Conservation (phyloP, 2,329 filamentous ascomycete species). For the Diaporthe ilicicola region DNA sequence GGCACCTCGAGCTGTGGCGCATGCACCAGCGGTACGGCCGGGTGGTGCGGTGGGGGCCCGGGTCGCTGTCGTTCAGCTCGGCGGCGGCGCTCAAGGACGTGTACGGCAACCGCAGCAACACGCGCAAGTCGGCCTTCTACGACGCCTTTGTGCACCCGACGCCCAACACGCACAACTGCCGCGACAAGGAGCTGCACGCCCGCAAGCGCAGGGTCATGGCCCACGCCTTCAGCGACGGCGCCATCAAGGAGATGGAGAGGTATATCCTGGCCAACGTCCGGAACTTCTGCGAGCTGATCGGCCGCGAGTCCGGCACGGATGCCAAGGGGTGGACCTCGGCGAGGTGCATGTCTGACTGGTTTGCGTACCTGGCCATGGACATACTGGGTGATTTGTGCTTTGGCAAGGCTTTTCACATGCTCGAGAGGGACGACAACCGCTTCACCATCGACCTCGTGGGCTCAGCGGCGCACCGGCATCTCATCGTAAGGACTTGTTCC, state of each 20-base stretch:
- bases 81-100: slow-evolving; percentile 72
- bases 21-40: slow-evolving; percentile 76
- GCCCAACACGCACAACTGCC: slow-evolving; percentile 77
- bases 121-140: slow-evolving; percentile 77
- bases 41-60: slow-evolving; percentile 80
- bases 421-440: slow-evolving; percentile 66
- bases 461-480: slow-evolving; percentile 72
- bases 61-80: slow-evolving; percentile 80
- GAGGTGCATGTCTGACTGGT: slow-evolving; percentile 71
- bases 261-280: slow-evolving; percentile 72
- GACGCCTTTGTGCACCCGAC: slow-evolving; percentile 76
- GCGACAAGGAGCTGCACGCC: slow-evolving; percentile 73
- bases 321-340: slow-evolving; percentile 65
- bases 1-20: slow-evolving; percentile 76
- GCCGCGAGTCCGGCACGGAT: slow-evolving; percentile 48
- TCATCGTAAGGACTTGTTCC: slow-evolving; percentile 62
- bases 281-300: slow-evolving; percentile 70
- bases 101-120: slow-evolving; percentile 70
- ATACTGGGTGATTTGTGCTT: slow-evolving; percentile 69
- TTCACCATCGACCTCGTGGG: slow-evolving; percentile 74
- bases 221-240: slow-evolving; percentile 75
- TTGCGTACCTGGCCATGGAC: slow-evolving; percentile 69
- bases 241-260: slow-evolving; percentile 73
- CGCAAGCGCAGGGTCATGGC: slow-evolving; percentile 76
- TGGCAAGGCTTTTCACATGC: slow-evolving; percentile 70